Evolutionary conservation across 1,284 basidiomycete species (phyloP).

Genomic region (Ustilago hordei): DNA sequence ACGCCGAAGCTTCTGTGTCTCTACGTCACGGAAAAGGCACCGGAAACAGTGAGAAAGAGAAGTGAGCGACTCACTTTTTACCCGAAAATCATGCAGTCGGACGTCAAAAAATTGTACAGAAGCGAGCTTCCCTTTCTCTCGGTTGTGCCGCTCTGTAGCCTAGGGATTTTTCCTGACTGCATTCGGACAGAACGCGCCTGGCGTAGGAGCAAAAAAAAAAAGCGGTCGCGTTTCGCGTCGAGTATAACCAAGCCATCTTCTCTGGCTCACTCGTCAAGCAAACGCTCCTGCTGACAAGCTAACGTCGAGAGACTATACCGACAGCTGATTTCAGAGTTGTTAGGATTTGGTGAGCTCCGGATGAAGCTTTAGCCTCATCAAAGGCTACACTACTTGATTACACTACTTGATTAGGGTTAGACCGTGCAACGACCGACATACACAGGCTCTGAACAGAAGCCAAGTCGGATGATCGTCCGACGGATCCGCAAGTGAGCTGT

Average conservation of each 20-base stretch:
- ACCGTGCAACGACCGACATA: not conserved
- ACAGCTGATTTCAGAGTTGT: not conserved
- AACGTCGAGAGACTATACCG: too few species aligned
- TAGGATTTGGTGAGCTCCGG: not conserved
- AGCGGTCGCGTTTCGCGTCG: constrained; percentile 10
- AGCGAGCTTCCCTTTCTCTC: not conserved
- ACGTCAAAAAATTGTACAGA: constrained; percentile 15
- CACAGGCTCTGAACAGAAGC: not conserved
- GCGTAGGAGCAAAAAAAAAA: not conserved
- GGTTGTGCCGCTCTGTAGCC: not conserved
- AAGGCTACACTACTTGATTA: not conserved
- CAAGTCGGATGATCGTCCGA: not conserved
- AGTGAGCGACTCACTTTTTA: constrained; percentile 10
- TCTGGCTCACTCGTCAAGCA: not conserved
- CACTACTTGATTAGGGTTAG: not conserved
- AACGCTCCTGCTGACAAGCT: too few species aligned
- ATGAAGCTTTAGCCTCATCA: not conserved
- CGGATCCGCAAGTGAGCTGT: not conserved
- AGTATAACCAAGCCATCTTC: not conserved
- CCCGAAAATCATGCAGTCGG: constrained; percentile 16
- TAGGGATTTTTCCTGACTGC: not conserved
- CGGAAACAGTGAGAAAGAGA: constrained; percentile 2
- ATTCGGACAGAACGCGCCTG: constrained; percentile 7
- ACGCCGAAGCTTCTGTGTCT: constrained; percentile 4
- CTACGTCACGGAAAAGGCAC: not conserved